Base-by-base conservation (phyloP, 208 protist genomes). In the Wallacemonas sp. region DNA sequence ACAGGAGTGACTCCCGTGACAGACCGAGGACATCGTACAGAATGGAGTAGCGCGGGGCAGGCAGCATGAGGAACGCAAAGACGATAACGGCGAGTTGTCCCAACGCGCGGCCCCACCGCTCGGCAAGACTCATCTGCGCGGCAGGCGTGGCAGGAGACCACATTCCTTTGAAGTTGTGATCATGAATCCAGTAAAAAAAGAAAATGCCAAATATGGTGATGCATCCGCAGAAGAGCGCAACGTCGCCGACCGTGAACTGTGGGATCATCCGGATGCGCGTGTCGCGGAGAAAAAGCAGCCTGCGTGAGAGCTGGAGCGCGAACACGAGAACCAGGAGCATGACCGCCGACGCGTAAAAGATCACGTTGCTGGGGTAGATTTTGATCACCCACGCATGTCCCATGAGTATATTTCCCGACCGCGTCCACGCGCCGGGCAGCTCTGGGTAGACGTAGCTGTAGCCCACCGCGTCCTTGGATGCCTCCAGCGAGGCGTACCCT, bases 61-160 rank as follows among this genome's bases (percentile, higher is more conserved):
- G 81, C 48, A 87, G 68, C 29, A 91, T 70, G 44, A 81, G 78
- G 29, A 91, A 64, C 4, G 79, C 80, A 12, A 91, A 67, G 49
- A 91, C 70, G 11, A 86, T 72, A 18, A 82, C 68, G 2, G 81
- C 78, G 7, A 91, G 55, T 72, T 91, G 85, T 10, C 85, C 85
- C 26, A 84, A 16, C 8, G 68, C 70, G 26, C 81, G 85, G 7
- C 44, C 78, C 74, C 73, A 84, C 1, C 67, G 62, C 52, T 90
- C 84, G 3, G 70, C 31, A 12, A 44, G 22, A 8, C 61, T 14
- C 11, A 76, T 73, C 3, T 49, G 63, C 18, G n/a, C 31, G 2
- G 18, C 48, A 1, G 46, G 26, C 22, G 52, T 67, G 10, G 5
- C 71, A 0, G 52, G 70, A 18, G 67, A 33, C 10, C 55, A 72